Base-by-base conservation (phyloP, 2,329 filamentous ascomycete species). In the Metarhizium sp. region DNA sequence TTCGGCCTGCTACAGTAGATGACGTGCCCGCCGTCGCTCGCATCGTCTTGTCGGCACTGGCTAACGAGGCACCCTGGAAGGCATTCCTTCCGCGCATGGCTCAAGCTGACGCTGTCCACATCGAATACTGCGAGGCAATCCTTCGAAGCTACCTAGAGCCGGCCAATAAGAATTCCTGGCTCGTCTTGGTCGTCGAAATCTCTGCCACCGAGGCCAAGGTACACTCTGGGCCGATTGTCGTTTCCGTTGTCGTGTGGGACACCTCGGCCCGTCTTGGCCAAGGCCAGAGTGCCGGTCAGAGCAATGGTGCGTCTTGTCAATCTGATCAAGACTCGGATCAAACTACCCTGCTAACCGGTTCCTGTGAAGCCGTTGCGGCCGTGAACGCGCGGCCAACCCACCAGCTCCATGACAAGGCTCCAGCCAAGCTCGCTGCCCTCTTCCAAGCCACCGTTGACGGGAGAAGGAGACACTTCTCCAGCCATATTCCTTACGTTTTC, bases 21-120 rank as follows among this genome's bases (percentile, higher is more conserved):
- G 59, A 62, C 40, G 53, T 61, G 38, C 56, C 61, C n/a, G 57
- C 57, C 48, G 55, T 60, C 18, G 56, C 57, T 2, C 55, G 58
- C 32, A 34, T 34, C 10, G 32, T 34, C 32, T 34, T 34, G 32
- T 8, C 57, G n/a, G 53, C 55, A 20, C 54, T 60, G 32, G 36
- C 56, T 2, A 36, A 57, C 45, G 59, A 62, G 49, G 36, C 55
- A 2, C 57, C 59, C 5, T 61, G 58, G 61, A 56, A 32, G 6
- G 29, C 53, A 11, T 54, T 59, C 45, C 51, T 60, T 40, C 54
- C 58, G 6, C 43, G 48, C 47, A 30, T 34, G 32, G 30, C 51
- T 18, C 51, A 57, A 49, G 36, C 48, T 4, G 36, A 51, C 30
- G 16, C 47, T 11, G 46, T 38, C 2, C 20, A 34, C 38, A 34